Base-by-base conservation (phyloP, 2,329 filamentous ascomycete genomes). In the Samsoniella hepiali region DNA sequence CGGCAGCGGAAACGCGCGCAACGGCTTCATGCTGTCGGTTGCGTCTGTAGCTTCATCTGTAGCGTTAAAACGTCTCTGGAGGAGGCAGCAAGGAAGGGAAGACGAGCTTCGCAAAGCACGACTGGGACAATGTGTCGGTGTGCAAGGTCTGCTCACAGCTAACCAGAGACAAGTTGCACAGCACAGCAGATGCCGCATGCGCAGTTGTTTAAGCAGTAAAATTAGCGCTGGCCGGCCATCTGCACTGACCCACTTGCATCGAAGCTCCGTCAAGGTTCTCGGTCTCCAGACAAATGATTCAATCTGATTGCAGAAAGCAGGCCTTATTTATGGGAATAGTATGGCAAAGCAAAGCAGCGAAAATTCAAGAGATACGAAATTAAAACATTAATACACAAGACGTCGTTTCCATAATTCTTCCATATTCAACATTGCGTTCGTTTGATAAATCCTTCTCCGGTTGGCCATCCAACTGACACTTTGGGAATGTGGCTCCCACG, bases 1-100 rank as follows among this genome's bases (percentile, higher is more conserved):
- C 1, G 86, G 79, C n/a, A 86, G 79, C 1, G 88, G 88, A 69
- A 93, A 91, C 3, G 72, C 72, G 22, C 71, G 70, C 51, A 77
- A 62, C 31, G 72, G 71, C 66, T 70, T 74, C 74, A 75, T 75
- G 5, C 6, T 27, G 6, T 38, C 32, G 45, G 11, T 5, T 15
- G 32, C 34, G 11, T 11, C 1, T 27, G n/a, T 38, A 27, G n/a
- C 38, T 13, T 38, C 50, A 54, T 45, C 11, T 13, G 38, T 40
- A 22, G 11, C 2, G 11, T 40, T 22, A 22, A 22, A 22, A 22
- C 22, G 22, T 22, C 22, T 22, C 22, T 22, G 22, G 22, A 22
- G 22, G 22, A 22, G 22, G 22, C 22, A 22, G 22, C 22, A 22
- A 22, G 22, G 9, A 34, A 42, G 40, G 40, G 1, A 15, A 44